phyloP scores from a whole-genome alignment of 345 rosid genomes.

The Trapa incisa region DNA sequence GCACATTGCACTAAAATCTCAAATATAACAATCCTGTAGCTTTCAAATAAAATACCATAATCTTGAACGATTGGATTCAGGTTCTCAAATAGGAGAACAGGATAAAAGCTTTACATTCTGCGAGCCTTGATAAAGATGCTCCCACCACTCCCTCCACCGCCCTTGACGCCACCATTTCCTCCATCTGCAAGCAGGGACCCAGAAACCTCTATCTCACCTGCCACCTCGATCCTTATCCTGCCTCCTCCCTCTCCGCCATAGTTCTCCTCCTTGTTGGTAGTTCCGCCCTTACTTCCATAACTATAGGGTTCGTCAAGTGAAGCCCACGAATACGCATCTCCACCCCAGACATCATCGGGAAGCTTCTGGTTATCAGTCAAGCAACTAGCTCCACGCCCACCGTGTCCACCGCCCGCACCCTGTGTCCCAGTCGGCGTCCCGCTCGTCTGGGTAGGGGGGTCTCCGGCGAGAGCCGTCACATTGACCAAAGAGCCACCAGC shows the following conservation, averaged over 20 bases:
- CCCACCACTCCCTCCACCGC: conserved; percentile 74
- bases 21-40: too few relatives aligned
- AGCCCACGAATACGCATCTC: conserved; percentile 61
- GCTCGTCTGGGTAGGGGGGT: conserved; percentile 51
- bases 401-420: conserved; percentile 61
- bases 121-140: conserved; percentile 43
- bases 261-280: conserved; percentile 44
- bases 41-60: background rate
- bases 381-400: conserved; percentile 65
- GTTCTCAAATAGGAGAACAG: conserved; percentile 3
- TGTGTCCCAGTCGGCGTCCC: conserved; percentile 46
- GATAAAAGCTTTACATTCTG: conserved; percentile 36
- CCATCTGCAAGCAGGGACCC: conserved; percentile 50
- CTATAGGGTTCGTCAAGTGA: conserved; percentile 51
- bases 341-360: conserved; percentile 73
- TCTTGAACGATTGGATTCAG: background rate
- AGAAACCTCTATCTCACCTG: conserved; percentile 22
- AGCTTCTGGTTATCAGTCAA: conserved; percentile 39
- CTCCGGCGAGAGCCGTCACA: conserved; percentile 43
- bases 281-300: conserved; percentile 64
- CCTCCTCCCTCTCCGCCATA: conserved; percentile 68
- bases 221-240: conserved; percentile 31
- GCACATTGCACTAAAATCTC: background rate
- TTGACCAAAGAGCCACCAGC: conserved; percentile 29
- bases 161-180: conserved; percentile 40